These are phyloP conservation scores for Hevea brasiliensis DNA, from an alignment of 345 rosid genomes.

Conservation along the genomic window DNA sequence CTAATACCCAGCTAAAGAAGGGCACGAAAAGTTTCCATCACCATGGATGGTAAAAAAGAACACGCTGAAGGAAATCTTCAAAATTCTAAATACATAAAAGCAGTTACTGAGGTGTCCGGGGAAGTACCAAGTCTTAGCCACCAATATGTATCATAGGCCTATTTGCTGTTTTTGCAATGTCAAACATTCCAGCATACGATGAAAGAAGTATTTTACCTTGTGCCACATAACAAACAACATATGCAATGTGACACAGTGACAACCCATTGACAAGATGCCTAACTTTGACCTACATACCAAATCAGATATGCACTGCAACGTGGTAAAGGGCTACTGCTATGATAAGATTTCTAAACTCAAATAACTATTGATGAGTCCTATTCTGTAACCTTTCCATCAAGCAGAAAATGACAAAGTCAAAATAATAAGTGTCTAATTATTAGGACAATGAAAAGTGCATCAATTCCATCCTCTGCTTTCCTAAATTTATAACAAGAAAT, in stretches of 20 bases:
- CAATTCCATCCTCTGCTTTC: background rate
- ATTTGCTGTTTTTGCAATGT: conserved; percentile 74
- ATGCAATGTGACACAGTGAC: background rate
- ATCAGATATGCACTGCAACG: background rate
- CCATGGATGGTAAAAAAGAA: background rate
- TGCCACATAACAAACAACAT: background rate
- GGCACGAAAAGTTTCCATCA: too few relatives aligned
- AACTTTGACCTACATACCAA: background rate
- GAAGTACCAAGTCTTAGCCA: conserved; percentile 45
- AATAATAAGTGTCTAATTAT: background rate
- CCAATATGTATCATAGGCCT: conserved; percentile 89
- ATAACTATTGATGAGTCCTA: too few relatives aligned
- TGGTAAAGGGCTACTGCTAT: background rate
- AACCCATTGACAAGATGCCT: background rate
- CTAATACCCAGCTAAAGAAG: too few relatives aligned
- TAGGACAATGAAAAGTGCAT: background rate
- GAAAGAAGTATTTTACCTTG: background rate
- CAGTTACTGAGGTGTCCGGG: background rate
- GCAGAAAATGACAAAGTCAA: background rate
- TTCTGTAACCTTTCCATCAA: background rate
- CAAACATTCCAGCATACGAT: conserved; percentile 75
- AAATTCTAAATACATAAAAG: background rate
- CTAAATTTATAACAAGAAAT: background rate
- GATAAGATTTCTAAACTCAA: too few relatives aligned
- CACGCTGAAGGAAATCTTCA: background rate